phyloP scores from a whole-genome alignment of 2,329 filamentous ascomycete species.

The Metarhizium rileyi region DNA sequence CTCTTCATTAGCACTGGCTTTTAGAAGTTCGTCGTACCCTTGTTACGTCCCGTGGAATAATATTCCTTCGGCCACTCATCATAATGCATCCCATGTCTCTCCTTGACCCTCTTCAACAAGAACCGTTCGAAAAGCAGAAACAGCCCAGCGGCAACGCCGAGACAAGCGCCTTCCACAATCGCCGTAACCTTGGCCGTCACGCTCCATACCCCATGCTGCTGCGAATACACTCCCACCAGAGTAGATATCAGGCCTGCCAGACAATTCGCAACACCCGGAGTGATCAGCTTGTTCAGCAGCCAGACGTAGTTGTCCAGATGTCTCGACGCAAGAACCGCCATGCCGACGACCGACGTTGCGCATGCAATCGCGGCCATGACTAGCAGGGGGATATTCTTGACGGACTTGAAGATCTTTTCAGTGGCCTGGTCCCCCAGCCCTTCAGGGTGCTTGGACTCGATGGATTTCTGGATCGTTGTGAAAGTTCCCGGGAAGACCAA shows the following conservation, averaged over 20 bases:
- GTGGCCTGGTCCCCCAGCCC: slow-evolving; percentile 12
- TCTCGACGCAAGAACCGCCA: slow-evolving; percentile 31
- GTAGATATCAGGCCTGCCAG: slow-evolving; percentile 40
- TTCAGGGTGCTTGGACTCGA: slow-evolving; percentile 12
- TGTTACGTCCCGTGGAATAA: background rate
- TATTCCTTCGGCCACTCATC: slow-evolving; percentile 8
- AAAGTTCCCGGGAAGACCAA: slow-evolving; percentile 43
- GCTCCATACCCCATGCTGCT: slow-evolving; percentile 33
- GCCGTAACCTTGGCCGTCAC: slow-evolving; percentile 29
- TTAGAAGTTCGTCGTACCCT: background rate
- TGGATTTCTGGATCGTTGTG: slow-evolving; percentile 25
- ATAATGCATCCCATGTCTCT: slow-evolving; percentile 17
- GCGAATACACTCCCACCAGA: slow-evolving; percentile 38
- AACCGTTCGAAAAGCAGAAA: slow-evolving; percentile 22
- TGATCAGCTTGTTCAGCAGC: slow-evolving; percentile 41
- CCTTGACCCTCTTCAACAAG: slow-evolving; percentile 21
- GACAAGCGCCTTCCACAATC: slow-evolving; percentile 23
- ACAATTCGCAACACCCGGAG: slow-evolving; percentile 35
- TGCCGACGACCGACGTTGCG: slow-evolving; percentile 22
- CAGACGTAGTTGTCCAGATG: slow-evolving; percentile 42
- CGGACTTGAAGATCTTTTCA: slow-evolving; percentile 15
- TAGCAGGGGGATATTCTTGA: slow-evolving; percentile 28
- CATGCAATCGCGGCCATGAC: slow-evolving; percentile 34
- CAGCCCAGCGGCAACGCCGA: slow-evolving; percentile 16
- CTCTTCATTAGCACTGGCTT: background rate